A percentile compares a stretch with the other conserved stretches of the same genome.
Evolutionary conservation across 2,329 filamentous ascomycete species (phyloP).

Genomic region (Epichloe amarillans): DNA sequence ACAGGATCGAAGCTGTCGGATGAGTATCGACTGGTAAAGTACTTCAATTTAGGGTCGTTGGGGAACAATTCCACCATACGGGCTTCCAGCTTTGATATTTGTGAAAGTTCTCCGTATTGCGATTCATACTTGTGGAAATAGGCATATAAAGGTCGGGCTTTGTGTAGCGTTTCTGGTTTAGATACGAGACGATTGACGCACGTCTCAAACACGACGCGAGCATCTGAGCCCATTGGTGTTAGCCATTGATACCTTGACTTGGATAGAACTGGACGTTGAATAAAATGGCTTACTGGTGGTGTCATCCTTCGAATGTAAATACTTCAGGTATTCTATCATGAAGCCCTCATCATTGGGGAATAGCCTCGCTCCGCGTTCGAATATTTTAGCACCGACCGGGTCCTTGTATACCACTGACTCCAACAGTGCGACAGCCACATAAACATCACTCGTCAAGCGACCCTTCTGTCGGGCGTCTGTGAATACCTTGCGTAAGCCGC

Average conservation of each 20-base stretch:
- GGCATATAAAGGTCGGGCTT: conserved; percentile 72
- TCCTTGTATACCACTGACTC: conserved; percentile 97
- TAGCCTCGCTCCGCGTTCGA: conserved; percentile 82
- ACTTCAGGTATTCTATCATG: conserved; percentile 90
- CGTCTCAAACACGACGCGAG: conserved; percentile 89
- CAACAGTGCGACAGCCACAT: conserved; percentile 82
- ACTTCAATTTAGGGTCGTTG: conserved; percentile 62
- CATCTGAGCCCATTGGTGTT: conserved; percentile 44
- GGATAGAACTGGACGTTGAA: not conserved
- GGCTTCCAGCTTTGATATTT: conserved; percentile 81
- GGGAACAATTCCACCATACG: conserved; percentile 92
- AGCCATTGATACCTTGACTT: conserved; percentile 5
- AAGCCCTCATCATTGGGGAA: conserved; percentile 92
- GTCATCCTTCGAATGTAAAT: conserved; percentile 83
- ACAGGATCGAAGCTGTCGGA: conserved; percentile 66
- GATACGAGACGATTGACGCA: conserved; percentile 71
- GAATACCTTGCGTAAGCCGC: conserved; percentile 81
- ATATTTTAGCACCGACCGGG: conserved; percentile 82
- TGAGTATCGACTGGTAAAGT: conserved; percentile 67
- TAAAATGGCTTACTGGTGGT: conserved; percentile 60
- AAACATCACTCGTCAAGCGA: conserved; percentile 84
- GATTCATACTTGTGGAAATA: conserved; percentile 96
- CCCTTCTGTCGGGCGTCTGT: conserved; percentile 77
- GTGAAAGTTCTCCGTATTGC: conserved; percentile 80
- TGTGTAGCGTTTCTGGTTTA: conserved; percentile 59